phyloP scores from a whole-genome alignment of 2,329 filamentous ascomycete species.

The Coniochaeta hoffmannii region DNA sequence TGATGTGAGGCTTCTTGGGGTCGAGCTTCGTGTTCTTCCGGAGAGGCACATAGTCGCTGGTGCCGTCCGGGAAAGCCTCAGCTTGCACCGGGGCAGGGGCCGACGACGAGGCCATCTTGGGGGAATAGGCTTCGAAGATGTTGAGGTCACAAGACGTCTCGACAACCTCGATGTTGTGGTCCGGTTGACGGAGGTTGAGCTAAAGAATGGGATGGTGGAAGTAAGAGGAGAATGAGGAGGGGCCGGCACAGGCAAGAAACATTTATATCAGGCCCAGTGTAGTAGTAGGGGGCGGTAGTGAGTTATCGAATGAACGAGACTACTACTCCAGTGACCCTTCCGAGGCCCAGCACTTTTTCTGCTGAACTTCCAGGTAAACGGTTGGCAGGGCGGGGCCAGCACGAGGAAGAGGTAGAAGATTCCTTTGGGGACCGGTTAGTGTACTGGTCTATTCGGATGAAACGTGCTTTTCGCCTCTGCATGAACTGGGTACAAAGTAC shows the following conservation, averaged over 20 bases:
- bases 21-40: slow-evolving; percentile 39
- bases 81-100: slow-evolving; percentile 33
- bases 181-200: slow-evolving; percentile 1
- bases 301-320: not conserved
- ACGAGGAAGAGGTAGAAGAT: not conserved
- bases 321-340: not conserved
- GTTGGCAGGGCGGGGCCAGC: not conserved
- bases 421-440: not conserved
- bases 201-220: not conserved
- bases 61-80: slow-evolving; percentile 42
- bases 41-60: slow-evolving; percentile 46
- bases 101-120: slow-evolving; percentile 26
- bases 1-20: slow-evolving; percentile 72
- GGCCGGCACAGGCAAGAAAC: not conserved
- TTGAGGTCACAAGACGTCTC: slow-evolving; percentile 2
- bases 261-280: not conserved
- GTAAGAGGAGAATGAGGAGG: not conserved
- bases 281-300: not conserved
- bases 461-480: slow-evolving; percentile 1
- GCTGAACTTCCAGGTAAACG: not conserved
- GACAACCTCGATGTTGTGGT: slow-evolving; percentile 2
- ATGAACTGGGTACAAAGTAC: not conserved
- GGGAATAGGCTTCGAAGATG: not conserved
- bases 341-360: not conserved
- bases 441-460: not conserved